These are phyloP conservation scores for Ceriops decandra DNA, from an alignment of 345 rosid genomes.

Conservation along the genomic window DNA sequence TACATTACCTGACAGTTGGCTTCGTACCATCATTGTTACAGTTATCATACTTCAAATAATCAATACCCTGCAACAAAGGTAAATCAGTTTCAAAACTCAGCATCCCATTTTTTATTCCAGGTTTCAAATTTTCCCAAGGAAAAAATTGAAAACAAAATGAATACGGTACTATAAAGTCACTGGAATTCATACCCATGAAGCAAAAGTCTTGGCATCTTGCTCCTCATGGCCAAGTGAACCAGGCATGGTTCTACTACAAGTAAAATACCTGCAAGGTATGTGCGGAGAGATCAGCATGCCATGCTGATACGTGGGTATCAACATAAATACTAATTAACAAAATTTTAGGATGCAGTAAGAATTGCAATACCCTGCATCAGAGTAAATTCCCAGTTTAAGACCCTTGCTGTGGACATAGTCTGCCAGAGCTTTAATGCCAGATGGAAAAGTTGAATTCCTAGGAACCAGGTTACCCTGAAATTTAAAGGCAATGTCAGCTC, in stretches of 20 bases:
- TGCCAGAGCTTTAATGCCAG: conserved; percentile 25
- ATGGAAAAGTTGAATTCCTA: conserved; percentile 22
- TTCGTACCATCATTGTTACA: conserved; percentile 19
- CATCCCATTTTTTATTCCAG: not conserved
- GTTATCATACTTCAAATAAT: conserved; percentile 25
- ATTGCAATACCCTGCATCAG: conserved; percentile 22
- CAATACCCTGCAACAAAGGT: conserved; percentile 23
- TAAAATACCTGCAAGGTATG: conserved; percentile 43
- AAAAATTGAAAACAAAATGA: too few species aligned
- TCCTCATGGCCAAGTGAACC: conserved; percentile 92
- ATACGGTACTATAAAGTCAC: not conserved
- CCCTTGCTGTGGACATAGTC: conserved; percentile 27
- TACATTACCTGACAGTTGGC: conserved; percentile 20
- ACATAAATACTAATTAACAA: not conserved
- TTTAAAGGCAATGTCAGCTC: not conserved
- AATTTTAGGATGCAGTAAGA: not conserved
- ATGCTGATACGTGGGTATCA: not conserved
- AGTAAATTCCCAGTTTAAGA: conserved; percentile 25
- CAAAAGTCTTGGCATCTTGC: conserved; percentile 90
- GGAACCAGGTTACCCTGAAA: conserved; percentile 22
- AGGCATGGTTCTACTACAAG: conserved; percentile 87
- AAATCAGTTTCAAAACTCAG: not conserved
- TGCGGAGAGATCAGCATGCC: too few species aligned
- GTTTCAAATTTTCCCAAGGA: not conserved
- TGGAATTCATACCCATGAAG: conserved; percentile 59